phyloP scores from a whole-genome alignment of 1,284 basidiomycete species.

The Ustilago sp. region DNA sequence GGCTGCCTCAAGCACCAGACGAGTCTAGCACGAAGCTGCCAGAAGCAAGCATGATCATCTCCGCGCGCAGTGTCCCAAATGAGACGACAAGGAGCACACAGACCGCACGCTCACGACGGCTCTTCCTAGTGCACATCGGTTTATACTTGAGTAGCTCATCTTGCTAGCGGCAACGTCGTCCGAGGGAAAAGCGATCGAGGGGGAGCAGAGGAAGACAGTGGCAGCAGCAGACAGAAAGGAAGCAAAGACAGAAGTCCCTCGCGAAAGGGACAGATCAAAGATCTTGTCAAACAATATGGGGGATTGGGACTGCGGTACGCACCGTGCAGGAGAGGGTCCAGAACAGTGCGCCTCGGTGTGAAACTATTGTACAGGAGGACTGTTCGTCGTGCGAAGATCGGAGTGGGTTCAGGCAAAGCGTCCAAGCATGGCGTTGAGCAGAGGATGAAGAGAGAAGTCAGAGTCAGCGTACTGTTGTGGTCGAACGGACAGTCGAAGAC shows the following conservation, averaged over 20 bases:
- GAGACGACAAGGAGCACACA: constrained; percentile 57
- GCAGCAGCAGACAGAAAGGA: constrained; percentile 12
- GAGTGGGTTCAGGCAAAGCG: constrained; percentile 12
- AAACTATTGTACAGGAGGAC: constrained; percentile 49
- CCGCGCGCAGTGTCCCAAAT: constrained; percentile 34
- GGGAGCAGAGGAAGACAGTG: not conserved
- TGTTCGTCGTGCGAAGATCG: constrained; percentile 34
- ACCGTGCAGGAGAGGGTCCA: constrained; percentile 53
- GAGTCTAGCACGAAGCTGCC: constrained; percentile 29
- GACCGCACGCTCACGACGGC: constrained; percentile 69
- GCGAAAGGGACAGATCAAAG: constrained; percentile 24
- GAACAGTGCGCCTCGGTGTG: constrained; percentile 54
- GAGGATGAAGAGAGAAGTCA: constrained; percentile 2
- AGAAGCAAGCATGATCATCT: constrained; percentile 14
- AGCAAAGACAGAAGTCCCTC: constrained; percentile 16
- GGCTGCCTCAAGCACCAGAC: constrained; percentile 37
- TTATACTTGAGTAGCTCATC: constrained; percentile 65
- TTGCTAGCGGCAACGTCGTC: constrained; percentile 40
- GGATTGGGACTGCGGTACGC: constrained; percentile 46
- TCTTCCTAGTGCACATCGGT: constrained; percentile 69
- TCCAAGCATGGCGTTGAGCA: constrained; percentile 5
- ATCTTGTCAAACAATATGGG: constrained; percentile 27
- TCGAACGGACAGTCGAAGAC: too few species aligned
- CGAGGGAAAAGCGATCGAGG: not conserved
- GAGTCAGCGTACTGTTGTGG: constrained; percentile 23